Evolutionary conservation across 2,329 filamentous ascomycete genomes (phyloP).

Genomic region (Verticillium tricorpus): DNA sequence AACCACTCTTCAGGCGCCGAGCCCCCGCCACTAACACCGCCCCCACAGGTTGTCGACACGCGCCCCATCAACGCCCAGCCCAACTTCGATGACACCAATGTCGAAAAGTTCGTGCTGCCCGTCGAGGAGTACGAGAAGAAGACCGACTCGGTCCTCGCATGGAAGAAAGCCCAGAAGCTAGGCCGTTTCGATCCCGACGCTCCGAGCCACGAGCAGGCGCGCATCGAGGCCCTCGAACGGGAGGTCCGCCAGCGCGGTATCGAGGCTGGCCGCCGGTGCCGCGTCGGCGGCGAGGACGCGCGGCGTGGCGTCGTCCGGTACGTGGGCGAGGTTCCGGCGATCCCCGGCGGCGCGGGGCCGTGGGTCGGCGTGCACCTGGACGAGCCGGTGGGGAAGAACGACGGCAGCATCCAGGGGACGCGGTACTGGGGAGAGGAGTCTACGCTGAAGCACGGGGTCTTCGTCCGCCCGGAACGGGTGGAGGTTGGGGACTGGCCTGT

Average conservation of each 20-base stretch:
- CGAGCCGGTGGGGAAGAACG: constrained; percentile 79
- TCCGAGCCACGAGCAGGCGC: constrained; percentile 67
- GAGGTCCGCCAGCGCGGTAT: constrained; percentile 70
- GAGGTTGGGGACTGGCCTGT: constrained; percentile 70
- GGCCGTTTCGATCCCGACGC: constrained; percentile 91
- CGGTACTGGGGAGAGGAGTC: constrained; percentile 67
- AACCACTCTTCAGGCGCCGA: neutral
- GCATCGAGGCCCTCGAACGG: constrained; percentile 61
- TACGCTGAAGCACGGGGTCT: constrained; percentile 66
- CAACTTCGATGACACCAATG: constrained; percentile 77
- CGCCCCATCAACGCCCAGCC: constrained; percentile 70
- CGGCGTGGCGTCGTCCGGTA: constrained; percentile 67
- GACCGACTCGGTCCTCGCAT: constrained; percentile 83
- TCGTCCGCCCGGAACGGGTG: constrained; percentile 73
- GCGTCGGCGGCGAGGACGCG: constrained; percentile 62
- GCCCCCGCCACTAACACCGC: neutral
- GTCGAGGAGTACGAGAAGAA: constrained; percentile 79
- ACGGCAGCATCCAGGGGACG: constrained; percentile 63
- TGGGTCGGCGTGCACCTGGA: constrained; percentile 76
- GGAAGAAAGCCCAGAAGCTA: constrained; percentile 94
- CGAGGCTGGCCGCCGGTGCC: constrained; percentile 56
- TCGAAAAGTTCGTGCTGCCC: constrained; percentile 91
- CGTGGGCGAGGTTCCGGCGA: constrained; percentile 70
- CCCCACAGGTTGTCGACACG: constrained; percentile 67
- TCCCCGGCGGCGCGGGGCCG: constrained; percentile 56